phyloP scores from a whole-genome alignment of 768 basidiomycete species.

The Lyophyllum decastes region DNA sequence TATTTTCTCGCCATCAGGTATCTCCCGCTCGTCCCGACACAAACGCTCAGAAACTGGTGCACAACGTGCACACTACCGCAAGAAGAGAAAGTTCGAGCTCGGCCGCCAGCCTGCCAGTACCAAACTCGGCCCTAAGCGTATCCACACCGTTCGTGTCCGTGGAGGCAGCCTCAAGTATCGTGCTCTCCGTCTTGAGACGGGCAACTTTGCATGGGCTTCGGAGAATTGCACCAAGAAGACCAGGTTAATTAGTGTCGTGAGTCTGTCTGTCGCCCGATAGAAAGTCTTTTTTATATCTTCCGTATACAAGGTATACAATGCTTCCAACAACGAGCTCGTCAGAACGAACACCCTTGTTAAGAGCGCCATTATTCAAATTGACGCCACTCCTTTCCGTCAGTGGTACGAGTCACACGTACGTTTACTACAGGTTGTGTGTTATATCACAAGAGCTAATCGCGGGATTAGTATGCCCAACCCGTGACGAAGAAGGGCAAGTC shows the following conservation, averaged over 20 bases:
- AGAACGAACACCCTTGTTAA: constrained; percentile 99
- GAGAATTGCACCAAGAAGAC: constrained; percentile 96
- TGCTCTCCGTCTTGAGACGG: constrained; percentile 93
- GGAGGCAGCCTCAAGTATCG: constrained; percentile 96
- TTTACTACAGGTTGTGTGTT: constrained; percentile 19
- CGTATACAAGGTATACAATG: constrained; percentile 83
- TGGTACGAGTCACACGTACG: constrained; percentile 98
- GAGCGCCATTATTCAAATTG: constrained; percentile 93
- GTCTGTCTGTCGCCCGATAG: constrained; percentile 32
- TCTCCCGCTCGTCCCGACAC: constrained; percentile 95
- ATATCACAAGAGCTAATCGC: constrained; percentile 4
- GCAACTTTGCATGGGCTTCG: constrained; percentile 99
- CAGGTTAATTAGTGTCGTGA: constrained; percentile 91
- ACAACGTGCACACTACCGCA: constrained; percentile 94
- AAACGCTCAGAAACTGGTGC: constrained; percentile 94
- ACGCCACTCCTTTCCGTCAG: constrained; percentile 98
- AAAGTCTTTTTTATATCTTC: neutral
- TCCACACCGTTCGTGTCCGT: constrained; percentile 93
- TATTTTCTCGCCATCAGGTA: constrained; percentile 58
- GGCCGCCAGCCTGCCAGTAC: constrained; percentile 98
- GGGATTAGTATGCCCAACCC: constrained; percentile 85
- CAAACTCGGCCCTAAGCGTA: constrained; percentile 92
- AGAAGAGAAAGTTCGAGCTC: constrained; percentile 99
- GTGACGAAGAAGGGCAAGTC: constrained; percentile 89
- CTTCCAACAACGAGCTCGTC: constrained; percentile 99